These are phyloP conservation scores for Lentinula lateritia DNA, from an alignment of 768 basidiomycete genomes.

Conservation along the genomic window DNA sequence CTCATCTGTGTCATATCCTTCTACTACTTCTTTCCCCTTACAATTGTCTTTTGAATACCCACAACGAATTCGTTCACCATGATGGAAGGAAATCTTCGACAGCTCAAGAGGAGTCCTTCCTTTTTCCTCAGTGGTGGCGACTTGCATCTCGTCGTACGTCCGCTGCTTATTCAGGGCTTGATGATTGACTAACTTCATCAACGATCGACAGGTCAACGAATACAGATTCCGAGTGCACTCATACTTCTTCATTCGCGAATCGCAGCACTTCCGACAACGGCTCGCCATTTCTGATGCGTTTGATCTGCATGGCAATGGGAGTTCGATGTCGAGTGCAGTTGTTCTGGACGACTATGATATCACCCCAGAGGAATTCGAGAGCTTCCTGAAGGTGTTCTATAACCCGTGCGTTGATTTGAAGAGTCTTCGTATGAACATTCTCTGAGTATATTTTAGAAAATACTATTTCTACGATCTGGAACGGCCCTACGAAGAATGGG, in stretches of 20 bases:
- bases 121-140: slow-evolving; percentile 37
- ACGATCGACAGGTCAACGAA: slow-evolving; percentile 32
- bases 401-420: slow-evolving; percentile 38
- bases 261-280: slow-evolving; percentile 33
- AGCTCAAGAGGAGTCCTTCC: neutral
- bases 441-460: slow-evolving; percentile 16
- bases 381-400: slow-evolving; percentile 60
- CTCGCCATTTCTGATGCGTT: slow-evolving; percentile 19
- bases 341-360: slow-evolving; percentile 31
- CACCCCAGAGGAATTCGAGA: slow-evolving; percentile 43
- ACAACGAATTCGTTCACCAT: neutral
- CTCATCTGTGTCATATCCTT: neutral
- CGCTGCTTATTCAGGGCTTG: slow-evolving; percentile 2
- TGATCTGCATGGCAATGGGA: slow-evolving; percentile 23
- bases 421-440: neutral
- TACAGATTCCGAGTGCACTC: slow-evolving; percentile 45
- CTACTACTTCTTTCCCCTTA: neutral
- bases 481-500: slow-evolving; percentile 29
- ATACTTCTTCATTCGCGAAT: slow-evolving; percentile 51
- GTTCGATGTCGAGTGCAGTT: slow-evolving; percentile 28
- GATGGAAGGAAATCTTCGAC: neutral
- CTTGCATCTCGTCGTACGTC: slow-evolving; percentile 37
- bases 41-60: neutral
- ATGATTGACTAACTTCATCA: neutral
- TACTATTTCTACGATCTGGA: slow-evolving; percentile 26